These are phyloP conservation scores for Aspergillus alliaceus DNA, from an alignment of 2,329 filamentous ascomycete genomes.

Conservation along the genomic window DNA sequence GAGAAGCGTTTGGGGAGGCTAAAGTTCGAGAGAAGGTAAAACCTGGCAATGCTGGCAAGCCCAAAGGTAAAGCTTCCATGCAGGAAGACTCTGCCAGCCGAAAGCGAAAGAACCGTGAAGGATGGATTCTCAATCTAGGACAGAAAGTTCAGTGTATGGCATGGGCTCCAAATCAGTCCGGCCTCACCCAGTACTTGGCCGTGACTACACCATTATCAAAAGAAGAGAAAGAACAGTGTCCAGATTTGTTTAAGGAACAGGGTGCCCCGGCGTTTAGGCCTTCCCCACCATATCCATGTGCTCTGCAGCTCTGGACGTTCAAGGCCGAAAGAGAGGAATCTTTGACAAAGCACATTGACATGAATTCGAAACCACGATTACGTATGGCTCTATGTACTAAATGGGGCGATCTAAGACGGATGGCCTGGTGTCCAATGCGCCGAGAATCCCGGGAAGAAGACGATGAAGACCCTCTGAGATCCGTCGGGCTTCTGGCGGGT, in stretches of 20 bases:
- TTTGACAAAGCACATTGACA: slow-evolving; percentile 44
- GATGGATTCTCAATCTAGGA: slow-evolving; percentile 60
- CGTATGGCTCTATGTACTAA: slow-evolving; percentile 55
- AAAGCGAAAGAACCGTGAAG: slow-evolving; percentile 35
- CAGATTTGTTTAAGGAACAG: slow-evolving; percentile 30
- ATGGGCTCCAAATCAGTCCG: slow-evolving; percentile 48
- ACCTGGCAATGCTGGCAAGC: background rate
- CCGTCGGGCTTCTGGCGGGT: slow-evolving; percentile 56
- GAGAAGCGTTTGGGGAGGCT: slow-evolving; percentile 42
- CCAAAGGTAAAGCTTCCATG: slow-evolving; percentile 2
- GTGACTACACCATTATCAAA: slow-evolving; percentile 44
- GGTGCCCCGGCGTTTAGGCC: slow-evolving; percentile 53
- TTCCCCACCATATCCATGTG: slow-evolving; percentile 48
- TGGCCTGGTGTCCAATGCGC: slow-evolving; percentile 58
- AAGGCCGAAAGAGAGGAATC: slow-evolving; percentile 33
- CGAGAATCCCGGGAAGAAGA: slow-evolving; percentile 32
- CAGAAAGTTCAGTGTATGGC: slow-evolving; percentile 51
- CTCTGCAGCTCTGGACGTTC: slow-evolving; percentile 62
- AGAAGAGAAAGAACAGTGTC: slow-evolving; percentile 34
- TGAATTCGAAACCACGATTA: slow-evolving; percentile 45
- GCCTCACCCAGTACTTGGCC: slow-evolving; percentile 57
- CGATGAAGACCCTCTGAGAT: slow-evolving; percentile 25
- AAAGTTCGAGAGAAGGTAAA: slow-evolving; percentile 14
- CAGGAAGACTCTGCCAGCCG: slow-evolving; percentile 4
- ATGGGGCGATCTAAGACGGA: slow-evolving; percentile 56